Conservation (phyloP, 2,329 filamentous ascomycete species). For the Chalara sp. region DNA sequence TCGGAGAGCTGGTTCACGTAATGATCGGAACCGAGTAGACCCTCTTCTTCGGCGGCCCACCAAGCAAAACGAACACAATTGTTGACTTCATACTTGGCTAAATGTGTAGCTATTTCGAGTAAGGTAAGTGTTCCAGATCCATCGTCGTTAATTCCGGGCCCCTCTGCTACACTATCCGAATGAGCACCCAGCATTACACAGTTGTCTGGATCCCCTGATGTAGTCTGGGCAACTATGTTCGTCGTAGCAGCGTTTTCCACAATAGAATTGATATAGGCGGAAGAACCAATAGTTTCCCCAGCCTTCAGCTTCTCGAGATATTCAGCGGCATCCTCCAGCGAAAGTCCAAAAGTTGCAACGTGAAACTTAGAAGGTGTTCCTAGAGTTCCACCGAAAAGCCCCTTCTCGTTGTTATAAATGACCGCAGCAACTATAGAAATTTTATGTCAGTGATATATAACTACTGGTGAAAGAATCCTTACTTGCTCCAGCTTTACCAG, state of each 20-base stretch:
- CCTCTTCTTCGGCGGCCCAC: slow-evolving; percentile 64
- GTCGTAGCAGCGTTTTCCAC: slow-evolving; percentile 33
- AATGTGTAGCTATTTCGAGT: slow-evolving; percentile 54
- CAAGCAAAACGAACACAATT: slow-evolving; percentile 63
- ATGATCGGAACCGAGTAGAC: slow-evolving; percentile 55
- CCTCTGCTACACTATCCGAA: slow-evolving; percentile 55
- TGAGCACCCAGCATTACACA: slow-evolving; percentile 61
- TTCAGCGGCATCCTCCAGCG: slow-evolving; percentile 49
- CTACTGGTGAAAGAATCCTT: no score
- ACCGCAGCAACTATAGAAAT: slow-evolving; percentile 47
- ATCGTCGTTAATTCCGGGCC: slow-evolving; percentile 42
- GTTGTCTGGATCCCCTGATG: slow-evolving; percentile 51
- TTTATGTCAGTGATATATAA: no score
- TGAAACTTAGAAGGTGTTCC: slow-evolving; percentile 52
- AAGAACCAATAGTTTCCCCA: slow-evolving; percentile 43
- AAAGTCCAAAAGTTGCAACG: slow-evolving; percentile 63
- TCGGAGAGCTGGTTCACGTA: slow-evolving; percentile 48
- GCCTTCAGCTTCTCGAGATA: slow-evolving; percentile 46
- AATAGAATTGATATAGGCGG: slow-evolving; percentile 52
- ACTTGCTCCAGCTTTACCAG: slow-evolving; percentile 59
- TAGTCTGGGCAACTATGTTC: slow-evolving; percentile 60
- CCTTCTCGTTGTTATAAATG: slow-evolving; percentile 51
- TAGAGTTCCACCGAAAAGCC: slow-evolving; percentile 59
- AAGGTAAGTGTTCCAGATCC: slow-evolving; percentile 38
- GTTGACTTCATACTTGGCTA: slow-evolving; percentile 50